Evolutionary conservation across 2,329 filamentous ascomycete species (phyloP).

Genomic region (Zasmidium citrigriseum): DNA sequence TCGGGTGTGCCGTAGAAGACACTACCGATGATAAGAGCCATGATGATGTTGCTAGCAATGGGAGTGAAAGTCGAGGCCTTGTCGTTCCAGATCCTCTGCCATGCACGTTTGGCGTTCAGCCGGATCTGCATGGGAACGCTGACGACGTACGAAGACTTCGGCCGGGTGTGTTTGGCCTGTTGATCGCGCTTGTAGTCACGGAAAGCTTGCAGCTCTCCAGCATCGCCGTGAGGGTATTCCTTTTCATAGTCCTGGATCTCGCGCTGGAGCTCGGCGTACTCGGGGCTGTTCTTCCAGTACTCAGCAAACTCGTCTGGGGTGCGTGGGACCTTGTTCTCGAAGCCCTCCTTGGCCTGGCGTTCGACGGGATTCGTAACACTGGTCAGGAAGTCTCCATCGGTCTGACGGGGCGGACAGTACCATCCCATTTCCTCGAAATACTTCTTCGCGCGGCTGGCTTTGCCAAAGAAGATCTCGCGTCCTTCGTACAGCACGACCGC

Average conservation of each 20-base stretch:
- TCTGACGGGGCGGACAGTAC: slow-evolving; percentile 66
- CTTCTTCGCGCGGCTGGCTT: slow-evolving; percentile 56
- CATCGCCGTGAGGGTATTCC: slow-evolving; percentile 46
- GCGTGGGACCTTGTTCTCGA: slow-evolving; percentile 63
- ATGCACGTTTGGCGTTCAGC: slow-evolving; percentile 52
- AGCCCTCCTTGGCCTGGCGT: slow-evolving; percentile 57
- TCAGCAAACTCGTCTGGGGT: slow-evolving; percentile 69
- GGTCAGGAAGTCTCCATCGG: slow-evolving; percentile 69
- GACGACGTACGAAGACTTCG: slow-evolving; percentile 60
- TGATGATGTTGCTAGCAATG: slow-evolving; percentile 52
- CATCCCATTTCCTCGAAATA: slow-evolving; percentile 73
- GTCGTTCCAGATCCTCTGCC: slow-evolving; percentile 57
- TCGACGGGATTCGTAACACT: slow-evolving; percentile 67
- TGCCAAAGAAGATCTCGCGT: slow-evolving; percentile 74
- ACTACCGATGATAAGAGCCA: slow-evolving; percentile 63
- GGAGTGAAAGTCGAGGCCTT: slow-evolving; percentile 50
- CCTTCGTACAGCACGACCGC: slow-evolving; percentile 74
- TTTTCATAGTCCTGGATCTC: slow-evolving; percentile 56
- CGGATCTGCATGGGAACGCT: slow-evolving; percentile 56
- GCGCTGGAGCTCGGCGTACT: slow-evolving; percentile 44
- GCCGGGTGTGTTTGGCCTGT: slow-evolving; percentile 57
- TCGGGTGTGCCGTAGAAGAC: slow-evolving; percentile 58
- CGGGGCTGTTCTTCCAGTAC: slow-evolving; percentile 50
- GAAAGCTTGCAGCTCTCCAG: slow-evolving; percentile 45
- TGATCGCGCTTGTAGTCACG: slow-evolving; percentile 52